Evolutionary conservation across 495 filamentous ascomycete species (phyloP).

Genomic region (Podospora anserina): DNA sequence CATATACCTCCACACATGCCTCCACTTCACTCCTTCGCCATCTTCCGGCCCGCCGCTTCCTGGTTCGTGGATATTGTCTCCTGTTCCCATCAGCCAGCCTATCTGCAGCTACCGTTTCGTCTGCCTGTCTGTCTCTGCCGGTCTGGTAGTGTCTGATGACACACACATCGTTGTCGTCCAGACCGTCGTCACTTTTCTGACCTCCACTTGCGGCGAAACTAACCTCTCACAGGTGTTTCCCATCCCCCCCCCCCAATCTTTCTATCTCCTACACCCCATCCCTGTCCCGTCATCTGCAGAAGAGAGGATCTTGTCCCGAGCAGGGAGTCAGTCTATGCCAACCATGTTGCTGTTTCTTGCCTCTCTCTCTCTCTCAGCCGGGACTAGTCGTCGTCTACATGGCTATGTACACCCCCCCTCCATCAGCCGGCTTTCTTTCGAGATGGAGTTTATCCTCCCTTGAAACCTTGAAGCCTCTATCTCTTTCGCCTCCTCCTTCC

Average conservation of each 20-base stretch:
- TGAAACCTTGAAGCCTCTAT: conserved; percentile 29
- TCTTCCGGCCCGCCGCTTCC: conserved; percentile 19
- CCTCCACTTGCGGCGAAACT: conserved; percentile 18
- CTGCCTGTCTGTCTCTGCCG: conserved; percentile 7
- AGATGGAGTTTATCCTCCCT: conserved; percentile 20
- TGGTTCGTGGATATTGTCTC: conserved; percentile 7
- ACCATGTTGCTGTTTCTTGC: conserved; percentile 21
- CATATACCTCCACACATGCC: neutral
- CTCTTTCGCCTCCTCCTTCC: conserved; percentile 25
- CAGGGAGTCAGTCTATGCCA: conserved; percentile 8
- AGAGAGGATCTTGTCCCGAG: conserved; percentile 18
- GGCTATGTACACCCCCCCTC: conserved; percentile 27
- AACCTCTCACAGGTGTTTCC: conserved; percentile 33
- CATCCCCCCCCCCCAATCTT: conserved; percentile 26
- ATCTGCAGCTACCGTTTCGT: conserved; percentile 14
- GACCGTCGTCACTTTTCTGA: conserved; percentile 15
- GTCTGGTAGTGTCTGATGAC: conserved; percentile 27
- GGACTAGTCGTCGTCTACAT: conserved; percentile 17
- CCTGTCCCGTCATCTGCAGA: conserved; percentile 24
- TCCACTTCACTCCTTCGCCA: neutral
- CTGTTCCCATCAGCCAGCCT: neutral
- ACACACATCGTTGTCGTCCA: conserved; percentile 10
- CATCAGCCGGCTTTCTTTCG: conserved; percentile 15
- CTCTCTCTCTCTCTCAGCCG: conserved; percentile 21
- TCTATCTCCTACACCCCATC: conserved; percentile 14